Percentiles rank a stretch among this genome's conserved stretches.
Evolutionary conservation across 1,139 yeast species (phyloP).

Genomic region (Sugiyamaella neomexicana): DNA sequence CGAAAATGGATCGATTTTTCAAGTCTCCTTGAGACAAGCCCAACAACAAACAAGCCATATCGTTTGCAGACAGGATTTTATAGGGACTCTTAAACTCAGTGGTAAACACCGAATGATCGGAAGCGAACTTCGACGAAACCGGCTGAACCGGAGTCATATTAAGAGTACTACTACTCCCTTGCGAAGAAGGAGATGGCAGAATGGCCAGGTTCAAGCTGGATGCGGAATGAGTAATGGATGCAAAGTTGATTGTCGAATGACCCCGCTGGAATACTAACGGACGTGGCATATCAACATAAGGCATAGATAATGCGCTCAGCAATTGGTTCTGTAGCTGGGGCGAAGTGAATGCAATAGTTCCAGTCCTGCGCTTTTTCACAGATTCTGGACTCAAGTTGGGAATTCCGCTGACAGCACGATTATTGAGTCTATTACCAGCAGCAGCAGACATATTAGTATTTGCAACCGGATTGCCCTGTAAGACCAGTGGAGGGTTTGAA

Average conservation of each 20-base stretch:
- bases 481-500: slow-evolving; percentile 37
- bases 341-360: slow-evolving; percentile 1
- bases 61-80: slow-evolving; percentile 81
- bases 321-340: slow-evolving; percentile 25
- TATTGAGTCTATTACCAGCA: slow-evolving; percentile 2
- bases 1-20: slow-evolving; percentile 64
- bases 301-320: slow-evolving; percentile 37
- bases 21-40: slow-evolving; percentile 72
- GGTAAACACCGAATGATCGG: slow-evolving; percentile 66
- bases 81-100: slow-evolving; percentile 77
- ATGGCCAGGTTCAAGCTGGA: slow-evolving; percentile 27
- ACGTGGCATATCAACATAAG: slow-evolving; percentile 30
- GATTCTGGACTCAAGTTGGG: background rate
- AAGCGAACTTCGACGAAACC: slow-evolving; percentile 35
- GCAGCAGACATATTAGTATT: background rate
- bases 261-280: slow-evolving; percentile 9
- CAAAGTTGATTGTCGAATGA: slow-evolving; percentile 8
- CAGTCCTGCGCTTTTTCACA: slow-evolving; percentile 3
- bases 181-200: slow-evolving; percentile 13
- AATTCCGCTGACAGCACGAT: background rate
- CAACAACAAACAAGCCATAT: slow-evolving; percentile 82
- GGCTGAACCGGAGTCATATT: slow-evolving; percentile 33
- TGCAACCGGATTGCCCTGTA: slow-evolving; percentile 15
- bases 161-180: slow-evolving; percentile 18
- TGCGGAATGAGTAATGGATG: slow-evolving; percentile 26